Conservation (phyloP, 73 alveolate genomes). For the Diophrys appendiculata region DNA sequence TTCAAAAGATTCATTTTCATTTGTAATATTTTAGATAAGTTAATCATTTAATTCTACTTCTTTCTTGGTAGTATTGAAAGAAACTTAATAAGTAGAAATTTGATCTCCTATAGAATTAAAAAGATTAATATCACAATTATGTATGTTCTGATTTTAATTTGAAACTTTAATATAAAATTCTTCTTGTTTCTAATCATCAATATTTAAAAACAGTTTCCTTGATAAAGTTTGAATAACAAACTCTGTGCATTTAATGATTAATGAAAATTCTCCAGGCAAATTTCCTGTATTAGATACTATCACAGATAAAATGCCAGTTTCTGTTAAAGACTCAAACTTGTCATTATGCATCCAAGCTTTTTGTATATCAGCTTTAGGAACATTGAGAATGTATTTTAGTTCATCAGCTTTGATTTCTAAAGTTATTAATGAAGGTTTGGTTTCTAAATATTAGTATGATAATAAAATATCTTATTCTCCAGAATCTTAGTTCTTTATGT, state of each 20-base stretch:
- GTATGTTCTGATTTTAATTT: slow-evolving; percentile 11
- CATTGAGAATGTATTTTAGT: slow-evolving; percentile 57
- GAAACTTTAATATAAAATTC: slow-evolving; percentile 22
- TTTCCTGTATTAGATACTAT: slow-evolving; percentile 55
- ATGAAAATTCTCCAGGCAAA: slow-evolving; percentile 52
- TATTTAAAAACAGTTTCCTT: slow-evolving; percentile 46
- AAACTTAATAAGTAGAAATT: slow-evolving; percentile 22
- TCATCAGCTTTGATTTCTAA: slow-evolving; percentile 67
- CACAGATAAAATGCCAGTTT: slow-evolving; percentile 55
- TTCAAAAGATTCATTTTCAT: neutral
- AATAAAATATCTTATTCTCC: slow-evolving; percentile 16
- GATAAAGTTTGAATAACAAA: slow-evolving; percentile 37
- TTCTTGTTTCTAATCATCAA: slow-evolving; percentile 27
- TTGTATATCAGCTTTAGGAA: slow-evolving; percentile 62
- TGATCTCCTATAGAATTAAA: slow-evolving; percentile 58
- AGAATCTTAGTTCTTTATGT: slow-evolving; percentile 30
- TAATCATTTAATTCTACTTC: neutral
- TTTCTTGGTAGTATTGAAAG: slow-evolving; percentile 46
- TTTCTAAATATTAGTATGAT: slow-evolving; percentile 53
- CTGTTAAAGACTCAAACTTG: slow-evolving; percentile 52
- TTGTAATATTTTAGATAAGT: neutral
- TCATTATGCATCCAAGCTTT: slow-evolving; percentile 9
- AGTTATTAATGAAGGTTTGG: slow-evolving; percentile 60
- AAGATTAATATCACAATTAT: slow-evolving; percentile 43
- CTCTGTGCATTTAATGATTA: slow-evolving; percentile 54